A percentile compares a stretch with the other conserved stretches of the same genome.
Conservation (phyloP, 176 grass and related monocot species). For the Oryza glumipatula region DNA sequence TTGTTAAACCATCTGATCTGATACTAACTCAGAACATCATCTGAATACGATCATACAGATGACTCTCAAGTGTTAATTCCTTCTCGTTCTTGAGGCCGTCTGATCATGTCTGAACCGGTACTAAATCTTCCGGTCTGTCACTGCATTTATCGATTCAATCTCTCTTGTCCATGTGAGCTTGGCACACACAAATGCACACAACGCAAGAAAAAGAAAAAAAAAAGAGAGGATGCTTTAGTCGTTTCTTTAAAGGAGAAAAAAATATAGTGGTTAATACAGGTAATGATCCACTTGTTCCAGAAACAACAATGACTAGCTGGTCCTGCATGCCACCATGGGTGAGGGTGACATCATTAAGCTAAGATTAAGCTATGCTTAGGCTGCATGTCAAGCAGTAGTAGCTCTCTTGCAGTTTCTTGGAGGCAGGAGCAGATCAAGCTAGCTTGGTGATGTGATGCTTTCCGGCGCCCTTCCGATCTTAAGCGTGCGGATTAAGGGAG, state of each 20-base stretch:
- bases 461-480: not conserved
- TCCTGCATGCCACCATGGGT: not conserved
- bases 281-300: not conserved
- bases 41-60: not conserved
- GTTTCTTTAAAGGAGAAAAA: not conserved
- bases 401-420: slow-evolving; percentile 30
- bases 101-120: too few species aligned
- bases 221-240: too few species aligned
- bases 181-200: not conserved
- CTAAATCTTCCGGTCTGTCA: not conserved
- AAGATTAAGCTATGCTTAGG: slow-evolving; percentile 25
- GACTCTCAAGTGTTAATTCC: not conserved
- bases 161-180: not conserved
- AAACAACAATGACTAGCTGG: not conserved
- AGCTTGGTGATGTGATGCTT: slow-evolving; percentile 25
- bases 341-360: not conserved
- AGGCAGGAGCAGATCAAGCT: slow-evolving; percentile 6
- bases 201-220: too few species aligned
- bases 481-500: slow-evolving; percentile 29
- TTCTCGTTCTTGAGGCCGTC: not conserved
- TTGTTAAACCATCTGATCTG: not conserved
- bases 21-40: too few species aligned
- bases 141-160: not conserved
- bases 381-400: slow-evolving; percentile 31
- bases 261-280: not conserved